phyloP scores from a whole-genome alignment of 2,329 filamentous ascomycete genomes.

The Pestalotiopsis sp. region DNA sequence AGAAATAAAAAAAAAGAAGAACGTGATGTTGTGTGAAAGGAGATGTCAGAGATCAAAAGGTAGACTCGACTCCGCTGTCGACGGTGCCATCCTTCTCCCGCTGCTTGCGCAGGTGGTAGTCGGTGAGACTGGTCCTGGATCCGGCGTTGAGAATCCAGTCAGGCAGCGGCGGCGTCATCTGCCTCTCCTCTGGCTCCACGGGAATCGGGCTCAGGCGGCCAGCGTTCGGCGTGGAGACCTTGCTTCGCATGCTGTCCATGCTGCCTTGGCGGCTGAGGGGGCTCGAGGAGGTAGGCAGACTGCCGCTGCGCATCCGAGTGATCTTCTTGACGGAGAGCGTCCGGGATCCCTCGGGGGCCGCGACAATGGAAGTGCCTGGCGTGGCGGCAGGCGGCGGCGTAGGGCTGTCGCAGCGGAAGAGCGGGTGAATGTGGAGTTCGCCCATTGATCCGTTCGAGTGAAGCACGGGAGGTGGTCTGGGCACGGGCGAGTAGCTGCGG shows the following conservation, averaged over 20 bases:
- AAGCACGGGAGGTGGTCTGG: constrained; percentile 34
- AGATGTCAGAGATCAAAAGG: background rate
- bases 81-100: constrained; percentile 20
- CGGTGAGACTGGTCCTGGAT: constrained; percentile 50
- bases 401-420: constrained; percentile 75
- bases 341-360: constrained; percentile 69
- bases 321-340: constrained; percentile 60
- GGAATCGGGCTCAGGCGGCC: constrained; percentile 22
- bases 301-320: constrained; percentile 58
- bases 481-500: constrained; percentile 54
- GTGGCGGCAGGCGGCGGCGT: constrained; percentile 67
- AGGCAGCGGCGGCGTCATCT: constrained; percentile 62
- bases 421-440: constrained; percentile 75
- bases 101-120: constrained; percentile 44
- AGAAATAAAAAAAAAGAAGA: background rate
- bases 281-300: constrained; percentile 48
- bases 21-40: background rate
- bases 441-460: constrained; percentile 41
- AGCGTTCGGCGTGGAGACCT: constrained; percentile 21
- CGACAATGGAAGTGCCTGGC: constrained; percentile 71
- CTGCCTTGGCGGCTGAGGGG: constrained; percentile 54
- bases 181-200: constrained; percentile 39
- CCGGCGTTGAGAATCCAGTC: constrained; percentile 62
- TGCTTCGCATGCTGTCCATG: constrained; percentile 47
- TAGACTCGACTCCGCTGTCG: constrained; percentile 3